phyloP scores from a whole-genome alignment of 208 protist genomes.

The Herpetomonas muscarum region DNA sequence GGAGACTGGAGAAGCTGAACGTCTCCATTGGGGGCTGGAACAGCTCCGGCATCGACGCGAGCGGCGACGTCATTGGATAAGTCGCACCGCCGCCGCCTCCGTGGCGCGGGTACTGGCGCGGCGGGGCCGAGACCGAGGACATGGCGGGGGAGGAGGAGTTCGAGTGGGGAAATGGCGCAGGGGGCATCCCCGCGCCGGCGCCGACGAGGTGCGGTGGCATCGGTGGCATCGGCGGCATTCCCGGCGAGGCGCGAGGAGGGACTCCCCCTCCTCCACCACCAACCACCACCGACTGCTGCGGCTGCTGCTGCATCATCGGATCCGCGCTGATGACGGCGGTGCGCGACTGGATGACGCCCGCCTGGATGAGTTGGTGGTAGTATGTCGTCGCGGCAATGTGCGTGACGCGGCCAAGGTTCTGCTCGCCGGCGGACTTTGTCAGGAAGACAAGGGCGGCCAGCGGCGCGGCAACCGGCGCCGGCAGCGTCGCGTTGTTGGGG shows the following conservation, averaged over 20 bases:
- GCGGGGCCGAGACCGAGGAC: too few relatives aligned
- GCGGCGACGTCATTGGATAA: constrained; percentile 1
- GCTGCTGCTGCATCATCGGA: not conserved
- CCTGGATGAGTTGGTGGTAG: constrained; percentile 71
- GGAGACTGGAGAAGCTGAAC: constrained; percentile 82
- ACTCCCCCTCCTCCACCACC: too few relatives aligned
- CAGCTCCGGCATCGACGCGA: constrained; percentile 3
- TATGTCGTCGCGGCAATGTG: constrained; percentile 80
- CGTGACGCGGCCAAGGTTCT: constrained; percentile 76
- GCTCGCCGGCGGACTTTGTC: constrained; percentile 83
- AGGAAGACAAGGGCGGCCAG: constrained; percentile 79
- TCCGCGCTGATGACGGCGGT: not conserved
- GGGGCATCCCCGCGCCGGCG: too few relatives aligned
- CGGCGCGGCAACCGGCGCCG: constrained; percentile 65
- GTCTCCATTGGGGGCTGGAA: constrained; percentile 75
- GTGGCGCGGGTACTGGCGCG: too few relatives aligned
- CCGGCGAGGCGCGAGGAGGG: too few relatives aligned
- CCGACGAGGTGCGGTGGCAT: too few relatives aligned
- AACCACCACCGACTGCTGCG: not conserved
- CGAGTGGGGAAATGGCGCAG: too few relatives aligned
- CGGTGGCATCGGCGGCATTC: too few relatives aligned
- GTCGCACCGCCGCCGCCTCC: not conserved
- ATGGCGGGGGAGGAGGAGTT: too few relatives aligned
- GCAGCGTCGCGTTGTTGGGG: constrained; percentile 30
- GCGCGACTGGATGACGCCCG: constrained; percentile 51